Base-by-base conservation (phyloP, 768 basidiomycete genomes). In the Mycena maculata region DNA sequence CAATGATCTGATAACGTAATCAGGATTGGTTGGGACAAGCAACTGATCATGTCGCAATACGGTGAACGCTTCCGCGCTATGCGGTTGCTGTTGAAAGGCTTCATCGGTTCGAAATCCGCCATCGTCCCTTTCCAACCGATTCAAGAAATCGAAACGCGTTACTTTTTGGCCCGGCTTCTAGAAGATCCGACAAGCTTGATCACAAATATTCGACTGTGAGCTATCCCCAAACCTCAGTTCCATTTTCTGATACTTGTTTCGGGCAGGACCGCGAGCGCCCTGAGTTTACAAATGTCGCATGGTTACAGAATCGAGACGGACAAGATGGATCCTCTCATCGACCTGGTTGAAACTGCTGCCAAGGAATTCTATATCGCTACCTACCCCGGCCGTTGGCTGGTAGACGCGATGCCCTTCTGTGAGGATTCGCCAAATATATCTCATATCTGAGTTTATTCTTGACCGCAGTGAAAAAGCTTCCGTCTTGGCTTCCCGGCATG, bases 401-500 rank as follows among this genome's bases (percentile, higher is more conserved):
- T 85, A 18, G 83, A 85, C 60, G 63, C 81, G 9, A 70, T 85
- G 1, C 84, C 84, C 6, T 69, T 73, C n/a, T 47, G 76, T 79
- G 49, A 28, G 74, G 56, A 30, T 3, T 15, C 50, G 49, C 6
- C 38, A 18, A 20, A 10, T 13, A 18, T 41, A 30, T 2, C 11
- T 23, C 18, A 23, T 20, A 12, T 28, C 7, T 4, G 22, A 16
- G 18, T 72, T 47, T 22, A 45, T 23, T 23, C 36, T 50, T 36
- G 2, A 33, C 56, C 25, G 2, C 49, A 86, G 84, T 85, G 71
- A 75, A 76, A 50, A 67, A 79, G 27, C 72, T 85, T 47, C 84
- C 84, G 9, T 72, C 75, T 16, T 85, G 84, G 84, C 71, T 84
- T 58, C 85, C 85, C 16, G 82, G 83, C 18, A 79, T 79, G 39